A percentile compares a stretch with the other conserved stretches of the same genome.
Evolutionary conservation across 495 filamentous ascomycete genomes (phyloP).

Genomic region (Astrothelium macrocarpum): DNA sequence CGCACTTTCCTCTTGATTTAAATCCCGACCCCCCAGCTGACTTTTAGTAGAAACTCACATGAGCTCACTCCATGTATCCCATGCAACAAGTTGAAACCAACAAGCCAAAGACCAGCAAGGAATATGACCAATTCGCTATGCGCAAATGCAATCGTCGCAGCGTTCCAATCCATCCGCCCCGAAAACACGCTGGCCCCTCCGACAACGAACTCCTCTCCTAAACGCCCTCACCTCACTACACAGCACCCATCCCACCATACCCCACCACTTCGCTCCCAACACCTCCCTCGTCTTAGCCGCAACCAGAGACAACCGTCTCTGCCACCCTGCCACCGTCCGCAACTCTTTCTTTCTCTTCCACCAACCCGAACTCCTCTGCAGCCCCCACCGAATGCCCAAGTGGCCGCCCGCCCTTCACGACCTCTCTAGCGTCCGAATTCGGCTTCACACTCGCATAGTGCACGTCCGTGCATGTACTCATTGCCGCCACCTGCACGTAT

Average conservation of each 20-base stretch:
- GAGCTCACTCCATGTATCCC: too few species aligned
- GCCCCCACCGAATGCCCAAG: constrained; percentile 29
- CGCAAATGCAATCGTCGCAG: constrained; percentile 43
- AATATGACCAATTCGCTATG: constrained; percentile 34
- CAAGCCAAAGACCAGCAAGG: constrained; percentile 5
- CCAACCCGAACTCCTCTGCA: constrained; percentile 36
- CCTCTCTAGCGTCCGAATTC: constrained; percentile 46
- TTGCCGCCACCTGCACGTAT: constrained; percentile 51
- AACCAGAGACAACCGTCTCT: constrained; percentile 39
- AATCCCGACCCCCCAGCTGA: too few species aligned
- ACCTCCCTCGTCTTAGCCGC: constrained; percentile 39
- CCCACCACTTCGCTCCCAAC: constrained; percentile 27
- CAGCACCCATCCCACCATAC: constrained; percentile 45
- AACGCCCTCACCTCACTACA: constrained; percentile 41
- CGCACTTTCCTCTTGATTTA: too few species aligned
- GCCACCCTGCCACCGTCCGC: constrained; percentile 43
- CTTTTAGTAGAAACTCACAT: too few species aligned
- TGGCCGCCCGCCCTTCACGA: constrained; percentile 52
- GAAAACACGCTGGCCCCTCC: constrained; percentile 37
- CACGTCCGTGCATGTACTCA: constrained; percentile 43
- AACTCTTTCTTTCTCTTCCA: constrained; percentile 32
- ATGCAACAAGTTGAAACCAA: background rate
- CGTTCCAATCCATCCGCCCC: constrained; percentile 40
- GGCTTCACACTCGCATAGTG: constrained; percentile 42
- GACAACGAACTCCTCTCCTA: constrained; percentile 29